Conservation (phyloP, 306 rosid species). For the Cucurbita pepo region DNA sequence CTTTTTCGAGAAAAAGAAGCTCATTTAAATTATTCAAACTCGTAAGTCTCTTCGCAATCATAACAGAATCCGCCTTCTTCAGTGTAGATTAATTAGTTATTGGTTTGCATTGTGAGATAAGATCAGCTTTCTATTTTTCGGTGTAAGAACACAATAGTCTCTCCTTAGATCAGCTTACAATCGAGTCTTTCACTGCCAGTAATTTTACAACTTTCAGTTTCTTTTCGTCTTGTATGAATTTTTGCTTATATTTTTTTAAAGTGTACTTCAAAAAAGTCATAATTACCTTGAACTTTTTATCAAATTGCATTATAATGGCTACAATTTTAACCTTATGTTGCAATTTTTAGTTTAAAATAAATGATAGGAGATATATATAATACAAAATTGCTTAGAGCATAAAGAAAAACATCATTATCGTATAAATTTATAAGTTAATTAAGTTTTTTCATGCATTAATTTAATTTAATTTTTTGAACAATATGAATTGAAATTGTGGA, state of each 20-base stretch:
- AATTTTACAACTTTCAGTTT: background rate
- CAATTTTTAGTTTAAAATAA: too few species aligned
- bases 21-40: conserved; percentile 23
- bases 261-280: too few species aligned
- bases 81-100: background rate
- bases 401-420: too few species aligned
- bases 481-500: too few species aligned
- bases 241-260: background rate
- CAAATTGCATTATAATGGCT: too few species aligned
- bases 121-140: background rate
- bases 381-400: too few species aligned
- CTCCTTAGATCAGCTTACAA: background rate
- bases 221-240: background rate
- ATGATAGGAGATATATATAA: too few species aligned
- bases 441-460: too few species aligned
- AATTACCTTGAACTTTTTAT: too few species aligned
- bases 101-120: background rate
- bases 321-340: too few species aligned
- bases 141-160: background rate
- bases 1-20: conserved; percentile 91
- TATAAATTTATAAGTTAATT: too few species aligned
- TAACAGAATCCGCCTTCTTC: background rate
- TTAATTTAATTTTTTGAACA: too few species aligned
- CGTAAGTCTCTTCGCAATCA: background rate
- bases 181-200: background rate